Evolutionary conservation across 2,329 filamentous ascomycete species (phyloP), one percentile per base, ranked within the genome.

Genomic region (Aspergillus ochraceoroseus): DNA sequence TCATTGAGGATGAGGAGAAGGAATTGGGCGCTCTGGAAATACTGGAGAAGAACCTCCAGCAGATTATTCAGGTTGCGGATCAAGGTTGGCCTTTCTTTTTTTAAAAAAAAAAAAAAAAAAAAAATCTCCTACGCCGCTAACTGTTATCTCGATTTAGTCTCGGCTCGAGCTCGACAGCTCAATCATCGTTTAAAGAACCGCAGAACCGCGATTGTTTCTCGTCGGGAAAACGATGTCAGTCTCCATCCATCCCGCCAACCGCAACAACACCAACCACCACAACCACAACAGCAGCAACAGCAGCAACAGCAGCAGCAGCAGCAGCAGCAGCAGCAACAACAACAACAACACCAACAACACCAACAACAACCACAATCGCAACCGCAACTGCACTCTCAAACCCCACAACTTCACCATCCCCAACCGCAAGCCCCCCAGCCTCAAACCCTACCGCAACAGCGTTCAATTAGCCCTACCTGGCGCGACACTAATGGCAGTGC

Each of bases 21-120:
- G 87, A 95, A 60, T 65, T 94, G 25, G 86, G 82, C 8, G 90
- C 87, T 0, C 70, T 94, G 54, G 86, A 92, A 54, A 89, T 94
- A 35, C 65, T 94, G 18, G 86, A 94, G 63, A 80, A 82, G 61
- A 83, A 87, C 47, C 70, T 94, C 23, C 78, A 80, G 25, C 76
- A 84, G 50, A 76, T 94, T 29, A 87, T 85, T 52, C 86, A 87
- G 58, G 80, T 82, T 56, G 87, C 87, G 3, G 87, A 94, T 58
- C 83, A 87, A 69, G 80, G 75, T 77, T 60, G 52, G 68, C 43
- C 8, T 12, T 38, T 9, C 7, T 6, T 39, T 1, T n/a, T n/a
- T n/a, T n/a, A n/a, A n/a, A n/a, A n/a, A n/a, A n/a, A n/a, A n/a
- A n/a, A n/a, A n/a, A n/a, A n/a, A n/a, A n/a, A n/a, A n/a, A n/a